Evolutionary conservation across 768 basidiomycete genomes (phyloP), one percentile per base, ranked within the genome.

Genomic region (Mycena polygramma): DNA sequence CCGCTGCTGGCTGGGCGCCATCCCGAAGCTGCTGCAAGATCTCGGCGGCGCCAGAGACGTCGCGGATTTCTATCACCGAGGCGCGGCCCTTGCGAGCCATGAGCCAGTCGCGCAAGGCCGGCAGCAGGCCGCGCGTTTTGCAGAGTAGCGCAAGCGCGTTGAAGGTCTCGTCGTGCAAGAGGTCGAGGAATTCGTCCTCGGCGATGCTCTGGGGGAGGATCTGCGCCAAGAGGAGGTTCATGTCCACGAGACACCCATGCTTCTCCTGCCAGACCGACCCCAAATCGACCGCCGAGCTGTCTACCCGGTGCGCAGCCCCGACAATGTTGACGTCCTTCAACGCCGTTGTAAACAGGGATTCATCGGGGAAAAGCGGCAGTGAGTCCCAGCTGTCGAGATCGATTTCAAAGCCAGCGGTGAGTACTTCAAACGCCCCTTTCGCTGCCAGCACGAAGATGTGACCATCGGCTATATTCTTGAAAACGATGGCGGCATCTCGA

Each of bases 291-390:
- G 71, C 71, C 13, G 30, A 15, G 37, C 55, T 45, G 54, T n/a
- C 17, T 9, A 43, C 15, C 15, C 71, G 71, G 30, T 73, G 62
- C 24, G 64, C 59, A 1, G 46, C 71, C 37, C 70, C 70, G 2
- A 71, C 59, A 26, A 71, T 71, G 39, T 71, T 71, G 48, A 71
- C 54, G 53, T 71, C 70, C 60, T 71, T 71, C n/a, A 71, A 41
- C 45, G 67, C 71, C 19, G 46, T 45, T 39, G 57, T 68, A 13
- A 72, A 64, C 1, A 26, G 17, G 24, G 37, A 46, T 41, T 73
- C 71, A 48, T 26, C 19, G 46, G 63, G 53, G 49, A 64, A 69
- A 35, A 69, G 55, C 7, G 71, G 71, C 13, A 73, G 26, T 4
- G 68, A 65, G 10, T 61, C 55, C 71, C 71, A 73, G 22, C 45